Evolutionary conservation across 73 alveolate species (phyloP), one percentile per base, ranked within the genome.

Genomic region (Paraurostyla sp.): DNA sequence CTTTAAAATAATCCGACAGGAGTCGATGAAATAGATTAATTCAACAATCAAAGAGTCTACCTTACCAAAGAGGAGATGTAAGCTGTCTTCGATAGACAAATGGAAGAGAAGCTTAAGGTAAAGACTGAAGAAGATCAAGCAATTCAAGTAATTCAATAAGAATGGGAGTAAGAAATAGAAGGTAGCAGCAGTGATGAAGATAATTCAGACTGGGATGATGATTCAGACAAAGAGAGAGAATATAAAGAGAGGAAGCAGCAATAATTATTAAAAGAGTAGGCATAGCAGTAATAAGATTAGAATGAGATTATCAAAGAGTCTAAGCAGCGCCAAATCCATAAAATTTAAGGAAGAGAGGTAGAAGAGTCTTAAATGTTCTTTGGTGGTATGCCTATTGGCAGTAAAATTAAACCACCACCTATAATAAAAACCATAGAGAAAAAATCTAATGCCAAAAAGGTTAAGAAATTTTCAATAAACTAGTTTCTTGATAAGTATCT

Each of bases 401-500:
- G 22, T 2, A 78, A 78, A 40, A 50, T 40, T 2, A 50, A 51
- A 78, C 50, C 63, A 16, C 75, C 69, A 16, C 29, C 33, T 20
- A 40, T 78, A 15, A 78, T 32, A 52, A 45, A 68, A 0, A 41
- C 40, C 30, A 6, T 42, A 3, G 59, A 78, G 41, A 13, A 73
- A 30, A 45, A 43, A 13, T 13, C 68, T 9, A 33, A 63, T 15
- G 4, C 42, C 2, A 35, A 41, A 25, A 43, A 38, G 60, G 7
- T 25, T 1, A 49, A 54, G 42, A 78, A 78, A 36, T 78, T 78
- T 78, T n/a, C 54, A 33, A 52, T 78, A 51, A 78, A 78, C 32
- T 59, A 56, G n/a, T 78, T 78, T 36, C 42, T 78, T 0, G 89
- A 78, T 78, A 78, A 54, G 40, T 78, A 78, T 38, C 59, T 78